Evolutionary conservation across 371 early-diverging fungal genomes (phyloP).

Genomic region (Zancudomyces culisetae): DNA sequence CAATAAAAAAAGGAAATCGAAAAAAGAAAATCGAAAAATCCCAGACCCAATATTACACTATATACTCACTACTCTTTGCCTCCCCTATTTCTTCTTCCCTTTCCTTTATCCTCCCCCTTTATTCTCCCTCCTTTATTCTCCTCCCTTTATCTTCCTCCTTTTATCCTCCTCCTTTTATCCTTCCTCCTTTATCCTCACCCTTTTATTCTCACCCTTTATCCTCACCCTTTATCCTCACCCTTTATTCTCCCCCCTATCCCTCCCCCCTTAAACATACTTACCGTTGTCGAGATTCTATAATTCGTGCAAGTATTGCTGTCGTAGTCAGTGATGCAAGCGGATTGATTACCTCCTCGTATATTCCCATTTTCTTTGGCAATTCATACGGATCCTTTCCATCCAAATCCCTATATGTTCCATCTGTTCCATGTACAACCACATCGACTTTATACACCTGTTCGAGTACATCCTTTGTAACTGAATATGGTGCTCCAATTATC

Average conservation of each 20-base stretch:
- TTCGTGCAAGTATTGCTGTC: slow-evolving; percentile 63
- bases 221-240: not conserved
- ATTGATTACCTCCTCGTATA: slow-evolving; percentile 55
- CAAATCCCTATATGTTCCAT: slow-evolving; percentile 34
- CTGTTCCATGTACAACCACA: slow-evolving; percentile 59
- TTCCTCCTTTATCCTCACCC: not conserved
- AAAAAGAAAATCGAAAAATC: too few relatives aligned
- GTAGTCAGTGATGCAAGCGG: slow-evolving; percentile 59
- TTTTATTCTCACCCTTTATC: not conserved
- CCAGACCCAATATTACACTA: too few relatives aligned
- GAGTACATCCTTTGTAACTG: slow-evolving; percentile 63
- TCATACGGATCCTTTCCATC: slow-evolving; percentile 68
- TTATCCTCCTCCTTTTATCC: not conserved
- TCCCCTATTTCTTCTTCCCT: not conserved
- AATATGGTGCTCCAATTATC: slow-evolving; percentile 75
- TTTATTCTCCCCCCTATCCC: not conserved
- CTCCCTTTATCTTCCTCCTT: not conserved
- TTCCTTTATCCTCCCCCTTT: not conserved
- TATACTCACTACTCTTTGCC: too few relatives aligned
- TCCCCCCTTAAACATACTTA: slow-evolving; percentile 14
- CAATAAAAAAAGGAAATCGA: too few relatives aligned
- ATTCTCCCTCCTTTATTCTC: not conserved
- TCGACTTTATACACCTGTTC: slow-evolving; percentile 62
- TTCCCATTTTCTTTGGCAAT: slow-evolving; percentile 48
- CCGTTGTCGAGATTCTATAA: slow-evolving; percentile 62